Evolutionary conservation across 768 basidiomycete genomes (phyloP).

Genomic region (Paxillus ammoniavirescens): DNA sequence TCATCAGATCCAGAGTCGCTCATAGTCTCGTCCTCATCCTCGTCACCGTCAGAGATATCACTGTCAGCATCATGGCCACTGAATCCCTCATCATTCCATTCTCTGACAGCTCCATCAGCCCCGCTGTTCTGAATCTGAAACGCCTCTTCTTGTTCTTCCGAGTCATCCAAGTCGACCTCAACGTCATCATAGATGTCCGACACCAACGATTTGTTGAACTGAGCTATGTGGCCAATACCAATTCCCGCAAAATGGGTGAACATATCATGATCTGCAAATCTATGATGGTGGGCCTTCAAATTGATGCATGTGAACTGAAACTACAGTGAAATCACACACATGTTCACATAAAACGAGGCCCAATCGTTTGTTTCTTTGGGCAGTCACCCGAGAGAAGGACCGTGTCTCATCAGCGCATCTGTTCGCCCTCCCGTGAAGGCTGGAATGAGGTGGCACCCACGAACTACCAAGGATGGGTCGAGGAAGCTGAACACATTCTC

Average conservation of each 20-base stretch:
- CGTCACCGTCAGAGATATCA: too few relatives aligned
- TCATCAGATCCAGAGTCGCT: too few relatives aligned
- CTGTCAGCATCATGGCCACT: too few relatives aligned
- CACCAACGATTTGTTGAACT: too few relatives aligned
- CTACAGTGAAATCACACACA: constrained; percentile 2
- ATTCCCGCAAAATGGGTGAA: background rate
- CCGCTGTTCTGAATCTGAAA: too few relatives aligned
- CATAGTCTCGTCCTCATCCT: too few relatives aligned
- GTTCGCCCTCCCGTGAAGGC: constrained; percentile 15
- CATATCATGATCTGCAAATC: constrained; percentile 8
- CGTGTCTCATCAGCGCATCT: background rate
- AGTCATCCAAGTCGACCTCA: too few relatives aligned
- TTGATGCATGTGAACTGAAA: background rate
- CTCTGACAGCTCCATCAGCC: too few relatives aligned
- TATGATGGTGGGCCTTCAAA: background rate
- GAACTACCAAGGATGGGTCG: constrained; percentile 15
- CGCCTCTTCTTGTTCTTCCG: too few relatives aligned
- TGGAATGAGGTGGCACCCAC: constrained; percentile 20
- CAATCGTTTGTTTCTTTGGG: background rate
- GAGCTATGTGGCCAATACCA: background rate
- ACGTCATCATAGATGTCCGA: too few relatives aligned
- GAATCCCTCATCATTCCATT: too few relatives aligned
- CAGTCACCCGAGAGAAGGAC: background rate
- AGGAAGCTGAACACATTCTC: constrained; percentile 20
- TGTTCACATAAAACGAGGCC: constrained; percentile 5